phyloP scores from a whole-genome alignment of 108 stramenopile species.

The Fistulifera pelliculosa region DNA sequence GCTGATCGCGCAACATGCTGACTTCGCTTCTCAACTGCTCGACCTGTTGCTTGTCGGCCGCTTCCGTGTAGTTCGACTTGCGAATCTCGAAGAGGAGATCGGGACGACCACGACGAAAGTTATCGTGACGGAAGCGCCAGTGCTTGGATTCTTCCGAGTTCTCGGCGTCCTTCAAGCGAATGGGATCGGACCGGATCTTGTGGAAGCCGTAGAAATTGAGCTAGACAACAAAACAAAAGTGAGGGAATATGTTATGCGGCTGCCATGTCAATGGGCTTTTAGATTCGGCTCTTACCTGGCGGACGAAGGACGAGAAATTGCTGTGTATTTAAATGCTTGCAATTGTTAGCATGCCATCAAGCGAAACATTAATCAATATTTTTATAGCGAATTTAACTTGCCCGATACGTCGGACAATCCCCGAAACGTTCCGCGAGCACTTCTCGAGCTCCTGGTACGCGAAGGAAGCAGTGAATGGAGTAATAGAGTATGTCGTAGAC shows the following conservation, averaged over 20 bases:
- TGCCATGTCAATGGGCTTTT: too few species aligned
- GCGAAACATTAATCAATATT: too few species aligned
- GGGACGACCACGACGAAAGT: slow-evolving; percentile 60
- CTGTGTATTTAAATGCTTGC: too few species aligned
- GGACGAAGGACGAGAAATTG: slow-evolving; percentile 86
- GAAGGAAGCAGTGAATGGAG: too few species aligned
- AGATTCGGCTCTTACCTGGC: slow-evolving; percentile 55
- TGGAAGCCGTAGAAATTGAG: slow-evolving; percentile 84
- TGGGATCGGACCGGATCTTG: slow-evolving; percentile 69
- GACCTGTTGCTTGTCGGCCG: slow-evolving; percentile 62
- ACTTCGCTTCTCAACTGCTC: slow-evolving; percentile 66
- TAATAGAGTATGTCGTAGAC: too few species aligned
- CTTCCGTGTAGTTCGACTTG: slow-evolving; percentile 63
- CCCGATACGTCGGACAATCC: too few species aligned
- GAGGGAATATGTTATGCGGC: too few species aligned
- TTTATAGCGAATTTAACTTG: too few species aligned
- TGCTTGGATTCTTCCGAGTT: slow-evolving; percentile 46
- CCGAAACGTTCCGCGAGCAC: too few species aligned
- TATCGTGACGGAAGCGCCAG: slow-evolving; percentile 78
- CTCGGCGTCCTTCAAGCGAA: slow-evolving; percentile 42
- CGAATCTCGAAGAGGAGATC: slow-evolving; percentile 67
- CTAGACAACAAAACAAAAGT: slow-evolving; percentile 87
- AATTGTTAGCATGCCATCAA: too few species aligned
- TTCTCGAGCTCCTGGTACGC: too few species aligned
- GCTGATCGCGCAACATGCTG: slow-evolving; percentile 19